Evolutionary conservation across 2,329 filamentous ascomycete species (phyloP), one percentile per base, ranked within the genome.

Genomic region (Rhinocladiella similis): DNA sequence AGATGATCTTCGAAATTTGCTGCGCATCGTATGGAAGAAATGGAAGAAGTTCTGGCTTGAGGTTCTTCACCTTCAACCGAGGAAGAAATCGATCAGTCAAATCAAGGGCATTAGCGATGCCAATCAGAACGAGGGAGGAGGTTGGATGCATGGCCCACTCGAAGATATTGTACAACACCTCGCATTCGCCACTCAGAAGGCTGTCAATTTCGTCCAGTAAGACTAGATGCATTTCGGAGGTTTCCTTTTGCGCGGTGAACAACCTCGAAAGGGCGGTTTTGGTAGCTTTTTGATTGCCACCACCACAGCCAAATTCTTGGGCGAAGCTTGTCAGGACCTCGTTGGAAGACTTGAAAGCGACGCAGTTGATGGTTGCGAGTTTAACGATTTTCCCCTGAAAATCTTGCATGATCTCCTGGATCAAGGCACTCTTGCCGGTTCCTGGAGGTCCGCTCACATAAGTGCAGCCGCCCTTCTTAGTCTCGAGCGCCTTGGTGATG

Each of bases 371-470:
- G 68, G 92, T 93, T 2, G 86, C 86, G 51, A 87, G 85, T 66
- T 84, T 85, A 51, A 94, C 77, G 3, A 72, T 72, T 12, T 72
- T 67, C 14, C 80, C 75, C 33, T 77, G 75, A 47, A 87, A 74
- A 42, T 84, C 78, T 47, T 83, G 77, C 47, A 88, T 88, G 49
- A 96, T 83, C 69, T 95, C 87, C 61, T 86, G 86, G 60, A 97
- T 85, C 79, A 97, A 88, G 27, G 94, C 94, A 71, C 92, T 97
- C 77, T 99, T 99, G 53, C 94, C 94, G 0, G 94, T 99, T 10
- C 94, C 94, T 1, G 94, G 94, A 3, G 94, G 94, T 0, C 94
- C 94, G 65, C 92, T 97, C 64, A 99, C 88, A 70, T 99, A 99
- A 50, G 96, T 82, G 69, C 93, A 97, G 51, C 92, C 91, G 51